Evolutionary conservation across 176 grass and related monocot genomes (phyloP), one percentile per base, ranked within the genome.

Genomic region (Bonia amplexicaulis): DNA sequence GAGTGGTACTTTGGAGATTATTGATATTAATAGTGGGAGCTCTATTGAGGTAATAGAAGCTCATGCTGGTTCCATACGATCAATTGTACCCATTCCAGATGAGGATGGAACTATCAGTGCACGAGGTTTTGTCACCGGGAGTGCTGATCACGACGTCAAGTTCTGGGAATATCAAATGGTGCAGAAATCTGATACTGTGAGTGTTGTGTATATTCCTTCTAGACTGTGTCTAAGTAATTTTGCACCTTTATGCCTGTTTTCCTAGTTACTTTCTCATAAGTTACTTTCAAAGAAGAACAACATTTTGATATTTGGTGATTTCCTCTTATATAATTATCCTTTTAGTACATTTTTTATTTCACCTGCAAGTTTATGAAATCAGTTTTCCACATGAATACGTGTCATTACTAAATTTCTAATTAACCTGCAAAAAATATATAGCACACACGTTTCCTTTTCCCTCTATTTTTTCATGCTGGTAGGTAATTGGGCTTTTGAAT

Each of bases 11-110:
- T 90, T 97, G 71, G 95, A 97, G 84, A 95, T 97, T 88, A 75
- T 97, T 93, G 91, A 97, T 88, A 90, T 97, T 79, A 93, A 91
- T 53, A 97, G 90, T 87, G 95, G 95, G 66, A 95, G 87, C 66
- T 71, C 58, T 68, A 85, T 73, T 78, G 95, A 97, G 69, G 88
- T 84, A 13, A 89, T 97, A 54, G 95, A 97, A 91, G 95, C 95
- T 79, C 95, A 97, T 86, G 69, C 89, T 67, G 89, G 91, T 61
- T 91, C 91, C 60, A 91, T 97, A 86, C 84, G 93, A 63, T 95
- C 92, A n/a, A 88, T 97, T 55, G 85, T 91, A 39, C 87, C 76
- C 29, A 91, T 97, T 90, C 90, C 92, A 84, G 91, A 95, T 80
- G 89, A 90, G 33, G 82, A 86, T 90, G 87, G 92, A 41, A 83